Evolutionary conservation across 2,329 filamentous ascomycete species (phyloP).

Genomic region (Microascus cirrosus): DNA sequence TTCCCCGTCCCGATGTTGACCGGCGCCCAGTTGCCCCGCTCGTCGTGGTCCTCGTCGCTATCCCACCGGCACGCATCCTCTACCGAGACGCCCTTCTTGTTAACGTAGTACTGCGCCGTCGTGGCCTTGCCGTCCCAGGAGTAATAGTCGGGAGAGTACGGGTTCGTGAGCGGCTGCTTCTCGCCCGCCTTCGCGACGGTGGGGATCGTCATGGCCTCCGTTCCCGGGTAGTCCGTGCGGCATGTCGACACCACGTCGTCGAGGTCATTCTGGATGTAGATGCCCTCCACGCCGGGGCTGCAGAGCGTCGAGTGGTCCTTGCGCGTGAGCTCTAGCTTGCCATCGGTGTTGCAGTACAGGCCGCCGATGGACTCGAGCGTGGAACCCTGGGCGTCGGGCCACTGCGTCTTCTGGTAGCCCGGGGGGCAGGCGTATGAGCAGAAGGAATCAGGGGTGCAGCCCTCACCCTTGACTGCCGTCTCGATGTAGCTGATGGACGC

Average conservation of each 20-base stretch:
- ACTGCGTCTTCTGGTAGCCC: conserved; percentile 88
- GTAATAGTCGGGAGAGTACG: conserved; percentile 63
- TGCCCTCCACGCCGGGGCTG: conserved; percentile 55
- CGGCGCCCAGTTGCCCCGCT: conserved; percentile 76
- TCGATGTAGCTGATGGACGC: conserved; percentile 53
- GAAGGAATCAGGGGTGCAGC: conserved; percentile 54
- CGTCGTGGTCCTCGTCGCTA: conserved; percentile 32
- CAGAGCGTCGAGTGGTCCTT: conserved; percentile 59
- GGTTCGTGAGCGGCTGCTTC: conserved; percentile 59
- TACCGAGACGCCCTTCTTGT: conserved; percentile 60
- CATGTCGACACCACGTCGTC: conserved; percentile 59
- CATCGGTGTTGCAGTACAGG: conserved; percentile 61
- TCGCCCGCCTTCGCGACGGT: conserved; percentile 50
- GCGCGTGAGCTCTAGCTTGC: conserved; percentile 71
- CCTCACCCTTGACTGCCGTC: conserved; percentile 47
- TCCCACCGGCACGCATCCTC: conserved; percentile 68
- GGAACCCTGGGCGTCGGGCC: conserved; percentile 65
- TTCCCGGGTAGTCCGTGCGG: conserved; percentile 93
- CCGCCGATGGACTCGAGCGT: conserved; percentile 83
- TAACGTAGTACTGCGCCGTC: conserved; percentile 94
- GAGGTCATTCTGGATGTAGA: conserved; percentile 69
- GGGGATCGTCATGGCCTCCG: conserved; percentile 78
- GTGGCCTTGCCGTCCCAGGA: conserved; percentile 63
- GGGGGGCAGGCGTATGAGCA: conserved; percentile 91
- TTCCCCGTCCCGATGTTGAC: conserved; percentile 75